A percentile compares a stretch with the other conserved stretches of the same genome.
Conservation (phyloP, 805 yeast genomes). For the Wickerhamomyces subpelliculosus region DNA sequence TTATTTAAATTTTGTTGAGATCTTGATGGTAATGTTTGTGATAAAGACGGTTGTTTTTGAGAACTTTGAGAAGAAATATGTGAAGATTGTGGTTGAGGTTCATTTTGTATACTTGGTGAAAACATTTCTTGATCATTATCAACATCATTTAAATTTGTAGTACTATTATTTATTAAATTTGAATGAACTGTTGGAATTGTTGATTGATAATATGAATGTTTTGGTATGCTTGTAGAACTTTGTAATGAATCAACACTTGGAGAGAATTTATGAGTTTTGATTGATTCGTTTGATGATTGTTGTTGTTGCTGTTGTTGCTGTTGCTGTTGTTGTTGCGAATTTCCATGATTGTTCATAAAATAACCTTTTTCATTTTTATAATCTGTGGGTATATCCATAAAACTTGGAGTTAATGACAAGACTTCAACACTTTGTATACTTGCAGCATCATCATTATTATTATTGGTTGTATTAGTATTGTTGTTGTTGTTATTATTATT, state of each 20-base stretch:
- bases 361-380: slow-evolving; percentile 2
- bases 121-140: too few relatives aligned
- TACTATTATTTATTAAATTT: background rate
- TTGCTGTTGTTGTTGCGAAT: background rate
- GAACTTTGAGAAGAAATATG: too few relatives aligned
- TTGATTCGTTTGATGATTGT: slow-evolving; percentile 1
- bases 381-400: slow-evolving; percentile 29
- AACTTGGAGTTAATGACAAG: slow-evolving; percentile 32
- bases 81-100: too few relatives aligned
- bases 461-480: background rate
- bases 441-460: slow-evolving; percentile 6
- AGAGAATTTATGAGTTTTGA: background rate
- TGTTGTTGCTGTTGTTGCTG: background rate
- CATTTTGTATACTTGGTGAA: too few relatives aligned
- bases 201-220: too few relatives aligned
- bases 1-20: background rate
- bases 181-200: background rate
- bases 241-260: slow-evolving; percentile 3
- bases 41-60: too few relatives aligned
- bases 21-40: too few relatives aligned
- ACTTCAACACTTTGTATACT: slow-evolving; percentile 29
- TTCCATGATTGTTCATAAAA: background rate
- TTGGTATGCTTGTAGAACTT: too few relatives aligned
- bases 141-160: too few relatives aligned
- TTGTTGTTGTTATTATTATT: slow-evolving; percentile 2